Evolutionary conservation across 257 asterid species (phyloP), one percentile per base, ranked within the genome.

Genomic region (Buddleja alternifolia): DNA sequence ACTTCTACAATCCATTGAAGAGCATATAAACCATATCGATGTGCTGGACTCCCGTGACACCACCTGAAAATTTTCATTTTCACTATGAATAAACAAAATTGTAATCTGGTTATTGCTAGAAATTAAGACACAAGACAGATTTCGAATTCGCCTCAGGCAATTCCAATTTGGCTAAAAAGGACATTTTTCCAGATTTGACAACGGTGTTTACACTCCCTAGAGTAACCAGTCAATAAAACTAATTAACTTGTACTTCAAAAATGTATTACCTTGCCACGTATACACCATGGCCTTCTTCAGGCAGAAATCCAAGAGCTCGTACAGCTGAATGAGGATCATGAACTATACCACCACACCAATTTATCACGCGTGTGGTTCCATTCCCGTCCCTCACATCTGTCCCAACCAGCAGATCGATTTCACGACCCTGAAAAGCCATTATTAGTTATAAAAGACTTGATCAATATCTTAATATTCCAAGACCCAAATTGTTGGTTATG

Each of bases 21-120:
- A 61, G 99, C 96, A 83, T 90, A 91, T 57, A 90, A 84, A 75
- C 97, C 95, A 77, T 88, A 93, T 34, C 96, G 82, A 74, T 90
- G 95, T 32, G 60, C 99, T 71, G 99, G 99, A 82, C 99, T 93
- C 57, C 99, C 99, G 61, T 90, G 96, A 78, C 99, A 90, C 97
- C 95, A 87, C 91, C 99, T 93, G 87, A 75, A 73, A 58, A 67
- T 42, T 34, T 10, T 10, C 34, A 69, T 72, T 65, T 47, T 23
- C 53, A 67, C 47, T 24, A 67, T 24, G 45, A 66, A 29, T 53
- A 65, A 59, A 47, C 39, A 50, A 29, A 68, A 56, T 29, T n/a
- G 48, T 50, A 21, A 50, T 64, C 65, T 46, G 50, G 23, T 8
- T 50, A n/a, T n/a, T 6, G 25, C 47, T 17, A 19, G 11, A 14